Conservation (phyloP, 2,329 filamentous ascomycete species). For the Cladosporium sp. region DNA sequence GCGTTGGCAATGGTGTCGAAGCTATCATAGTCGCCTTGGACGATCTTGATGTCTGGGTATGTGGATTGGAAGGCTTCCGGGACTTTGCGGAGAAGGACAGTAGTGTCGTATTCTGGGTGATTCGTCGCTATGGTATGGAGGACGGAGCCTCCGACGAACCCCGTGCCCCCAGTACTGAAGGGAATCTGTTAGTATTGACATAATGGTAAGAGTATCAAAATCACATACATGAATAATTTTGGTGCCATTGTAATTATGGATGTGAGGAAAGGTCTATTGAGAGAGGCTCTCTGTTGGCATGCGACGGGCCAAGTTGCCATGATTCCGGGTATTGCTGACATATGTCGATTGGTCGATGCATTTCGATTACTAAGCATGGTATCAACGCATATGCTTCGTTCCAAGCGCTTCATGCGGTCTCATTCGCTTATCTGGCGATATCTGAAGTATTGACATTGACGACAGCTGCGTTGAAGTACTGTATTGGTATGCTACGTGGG, state of each 20-base stretch:
- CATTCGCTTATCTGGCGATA: no score
- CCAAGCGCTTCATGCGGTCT: no score
- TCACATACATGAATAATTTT: conserved; percentile 30
- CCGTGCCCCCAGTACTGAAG: conserved; percentile 46
- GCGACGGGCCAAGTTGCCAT: no score
- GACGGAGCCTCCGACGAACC: conserved; percentile 51
- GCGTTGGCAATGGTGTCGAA: conserved; percentile 38
- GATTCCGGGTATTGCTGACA: no score
- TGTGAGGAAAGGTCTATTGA: no score
- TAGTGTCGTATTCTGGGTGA: conserved; percentile 45
- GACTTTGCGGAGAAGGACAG: conserved; percentile 41
- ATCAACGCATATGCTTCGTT: no score
- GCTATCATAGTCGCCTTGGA: conserved; percentile 41
- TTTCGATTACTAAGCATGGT: no score
- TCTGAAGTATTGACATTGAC: no score
- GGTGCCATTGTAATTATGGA: conserved; percentile 16
- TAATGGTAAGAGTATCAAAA: not conserved
- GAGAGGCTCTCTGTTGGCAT: no score
- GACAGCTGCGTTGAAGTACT: no score
- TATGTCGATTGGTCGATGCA: no score
- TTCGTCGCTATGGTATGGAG: conserved; percentile 42
- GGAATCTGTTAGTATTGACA: not conserved
- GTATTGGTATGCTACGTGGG: no score
- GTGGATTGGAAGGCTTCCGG: conserved; percentile 32
- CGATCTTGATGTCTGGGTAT: conserved; percentile 32